Conservation (phyloP, 148 eudicot species). For the Arbutus unedo region DNA sequence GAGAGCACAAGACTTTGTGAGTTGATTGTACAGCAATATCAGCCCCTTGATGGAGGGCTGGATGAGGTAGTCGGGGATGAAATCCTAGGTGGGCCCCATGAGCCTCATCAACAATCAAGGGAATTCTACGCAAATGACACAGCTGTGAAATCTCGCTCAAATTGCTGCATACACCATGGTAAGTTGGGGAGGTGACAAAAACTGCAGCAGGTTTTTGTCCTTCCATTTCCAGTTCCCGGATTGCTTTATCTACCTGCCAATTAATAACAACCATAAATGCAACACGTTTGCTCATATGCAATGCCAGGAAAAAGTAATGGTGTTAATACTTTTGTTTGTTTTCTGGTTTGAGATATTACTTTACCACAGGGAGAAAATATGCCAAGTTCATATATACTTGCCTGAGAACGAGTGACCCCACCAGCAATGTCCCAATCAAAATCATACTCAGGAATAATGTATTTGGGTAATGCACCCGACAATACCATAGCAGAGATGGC, state of each 20-base stretch:
- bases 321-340: background rate
- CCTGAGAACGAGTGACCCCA: conserved; percentile 62
- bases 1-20: conserved; percentile 76
- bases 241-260: conserved; percentile 59
- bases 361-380: background rate
- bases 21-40: conserved; percentile 75
- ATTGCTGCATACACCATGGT: conserved; percentile 75
- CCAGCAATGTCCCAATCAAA: conserved; percentile 63
- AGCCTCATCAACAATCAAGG: conserved; percentile 78
- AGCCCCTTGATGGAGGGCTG: conserved; percentile 76
- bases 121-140: conserved; percentile 46
- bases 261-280: conserved; percentile 7
- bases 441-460: conserved; percentile 61
- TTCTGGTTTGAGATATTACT: background rate
- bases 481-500: conserved; percentile 70
- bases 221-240: conserved; percentile 49
- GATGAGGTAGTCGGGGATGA: conserved; percentile 51
- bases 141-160: conserved; percentile 45
- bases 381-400: conserved; percentile 28
- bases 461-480: conserved; percentile 66
- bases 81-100: conserved; percentile 86
- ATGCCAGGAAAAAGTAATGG: background rate
- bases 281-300: background rate
- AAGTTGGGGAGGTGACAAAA: conserved; percentile 65
- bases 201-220: conserved; percentile 65